Conservation (phyloP, 108 stramenopile species). For the Pseudonitzschia pungens region DNA sequence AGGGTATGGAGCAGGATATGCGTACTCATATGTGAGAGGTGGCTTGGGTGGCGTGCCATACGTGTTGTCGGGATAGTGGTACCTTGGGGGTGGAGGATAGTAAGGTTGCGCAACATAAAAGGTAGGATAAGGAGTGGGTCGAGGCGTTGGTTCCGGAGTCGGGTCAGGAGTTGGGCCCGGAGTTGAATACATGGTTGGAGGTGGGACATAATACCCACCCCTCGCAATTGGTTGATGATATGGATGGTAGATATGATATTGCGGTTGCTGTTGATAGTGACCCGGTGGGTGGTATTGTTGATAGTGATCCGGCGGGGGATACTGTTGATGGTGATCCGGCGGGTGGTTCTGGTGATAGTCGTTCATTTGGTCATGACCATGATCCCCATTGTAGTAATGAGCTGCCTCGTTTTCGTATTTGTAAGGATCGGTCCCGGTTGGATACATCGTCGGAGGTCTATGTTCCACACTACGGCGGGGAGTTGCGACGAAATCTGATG, state of each 20-base stretch:
- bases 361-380: neutral
- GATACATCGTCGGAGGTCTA: constrained; percentile 11
- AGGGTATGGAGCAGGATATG: neutral
- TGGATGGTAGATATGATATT: neutral
- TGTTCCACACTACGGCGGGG: neutral
- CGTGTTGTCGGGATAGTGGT: neutral
- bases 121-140: neutral
- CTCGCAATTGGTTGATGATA: neutral
- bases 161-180: neutral
- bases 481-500: neutral
- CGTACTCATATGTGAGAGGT: neutral
- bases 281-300: neutral
- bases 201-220: neutral
- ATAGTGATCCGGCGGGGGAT: neutral
- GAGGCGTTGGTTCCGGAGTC: neutral
- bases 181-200: constrained; percentile 10
- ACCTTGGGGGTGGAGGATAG: neutral
- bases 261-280: neutral
- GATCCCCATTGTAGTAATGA: neutral
- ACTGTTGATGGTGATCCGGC: no score
- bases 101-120: neutral
- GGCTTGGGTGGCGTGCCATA: neutral
- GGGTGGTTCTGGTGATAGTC: no score
- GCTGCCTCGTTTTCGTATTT: neutral
- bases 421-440: constrained; percentile 15